Percentiles rank a stretch among this genome's conserved stretches.
Evolutionary conservation across 2,329 filamentous ascomycete genomes (phyloP).

Genomic region (Pseudohalonectria lignicola): DNA sequence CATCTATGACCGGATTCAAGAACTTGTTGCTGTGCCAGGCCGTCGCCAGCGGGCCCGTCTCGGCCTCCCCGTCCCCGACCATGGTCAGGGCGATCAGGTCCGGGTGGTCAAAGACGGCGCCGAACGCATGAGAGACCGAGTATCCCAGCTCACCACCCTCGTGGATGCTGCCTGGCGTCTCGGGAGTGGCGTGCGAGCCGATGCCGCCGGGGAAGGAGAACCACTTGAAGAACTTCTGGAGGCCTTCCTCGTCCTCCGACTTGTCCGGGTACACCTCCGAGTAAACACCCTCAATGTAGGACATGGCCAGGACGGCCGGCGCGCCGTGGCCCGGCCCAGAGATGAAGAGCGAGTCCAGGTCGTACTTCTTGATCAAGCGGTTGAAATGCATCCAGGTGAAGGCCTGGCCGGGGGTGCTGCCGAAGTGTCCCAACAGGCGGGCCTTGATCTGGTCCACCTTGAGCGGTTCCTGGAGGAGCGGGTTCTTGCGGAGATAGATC

Average conservation of each 20-base stretch:
- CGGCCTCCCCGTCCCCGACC: constrained; percentile 73
- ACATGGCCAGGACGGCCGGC: constrained; percentile 64
- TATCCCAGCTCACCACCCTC: constrained; percentile 79
- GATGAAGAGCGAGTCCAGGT: constrained; percentile 61
- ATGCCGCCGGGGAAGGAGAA: constrained; percentile 76
- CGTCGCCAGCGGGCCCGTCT: constrained; percentile 68
- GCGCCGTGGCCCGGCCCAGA: constrained; percentile 71
- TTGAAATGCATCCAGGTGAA: constrained; percentile 80
- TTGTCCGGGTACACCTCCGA: constrained; percentile 68
- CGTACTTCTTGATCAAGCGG: constrained; percentile 70
- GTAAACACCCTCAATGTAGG: constrained; percentile 69
- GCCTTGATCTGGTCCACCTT: constrained; percentile 62
- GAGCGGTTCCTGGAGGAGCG: constrained; percentile 58
- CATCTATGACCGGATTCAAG: constrained; percentile 67
- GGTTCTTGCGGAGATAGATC: constrained; percentile 69
- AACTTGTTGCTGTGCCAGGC: constrained; percentile 79
- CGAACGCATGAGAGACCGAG: constrained; percentile 68
- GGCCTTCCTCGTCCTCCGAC: constrained; percentile 54
- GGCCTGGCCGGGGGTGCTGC: constrained; percentile 68
- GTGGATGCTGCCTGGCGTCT: constrained; percentile 67
- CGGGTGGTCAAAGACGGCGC: constrained; percentile 65
- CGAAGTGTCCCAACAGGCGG: constrained; percentile 67
- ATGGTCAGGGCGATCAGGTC: constrained; percentile 65
- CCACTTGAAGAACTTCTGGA: constrained; percentile 70
- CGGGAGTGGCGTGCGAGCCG: constrained; percentile 66